These are phyloP conservation scores for Tricholoma furcatifolium DNA, from an alignment of 768 basidiomycete genomes.

Conservation along the genomic window DNA sequence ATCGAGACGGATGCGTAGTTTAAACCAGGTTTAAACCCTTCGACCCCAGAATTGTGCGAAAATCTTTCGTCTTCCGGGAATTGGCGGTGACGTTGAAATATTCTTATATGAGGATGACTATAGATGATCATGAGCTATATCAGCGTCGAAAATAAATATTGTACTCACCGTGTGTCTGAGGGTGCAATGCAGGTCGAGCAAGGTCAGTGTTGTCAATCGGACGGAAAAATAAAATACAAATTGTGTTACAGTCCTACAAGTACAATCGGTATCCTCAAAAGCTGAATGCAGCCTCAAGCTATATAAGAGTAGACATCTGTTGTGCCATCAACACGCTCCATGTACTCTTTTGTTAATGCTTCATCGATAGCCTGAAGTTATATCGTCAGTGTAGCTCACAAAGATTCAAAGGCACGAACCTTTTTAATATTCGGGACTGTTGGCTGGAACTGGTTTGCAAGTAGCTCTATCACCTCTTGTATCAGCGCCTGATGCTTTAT, in stretches of 20 bases:
- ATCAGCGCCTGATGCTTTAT: constrained; percentile 93
- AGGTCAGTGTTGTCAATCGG: too few relatives aligned
- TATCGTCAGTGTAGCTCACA: constrained; percentile 12
- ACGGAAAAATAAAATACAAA: too few relatives aligned
- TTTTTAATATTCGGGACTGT: constrained; percentile 98
- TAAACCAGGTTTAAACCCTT: neutral
- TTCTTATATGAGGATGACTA: neutral
- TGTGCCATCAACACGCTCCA: constrained; percentile 90
- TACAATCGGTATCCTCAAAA: constrained; percentile 7
- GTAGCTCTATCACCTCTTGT: constrained; percentile 87
- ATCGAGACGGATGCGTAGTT: neutral
- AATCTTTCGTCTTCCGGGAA: neutral
- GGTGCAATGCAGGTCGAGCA: too few relatives aligned
- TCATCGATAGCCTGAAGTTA: constrained; percentile 79
- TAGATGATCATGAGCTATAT: too few relatives aligned
- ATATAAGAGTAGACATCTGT: constrained; percentile 86
- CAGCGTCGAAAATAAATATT: too few relatives aligned
- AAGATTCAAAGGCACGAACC: constrained; percentile 40
- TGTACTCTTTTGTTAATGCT: constrained; percentile 94
- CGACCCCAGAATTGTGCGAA: constrained; percentile 2
- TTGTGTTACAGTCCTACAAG: constrained; percentile 25
- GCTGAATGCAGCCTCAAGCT: constrained; percentile 39
- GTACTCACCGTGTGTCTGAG: too few relatives aligned
- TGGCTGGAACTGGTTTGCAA: constrained; percentile 84
- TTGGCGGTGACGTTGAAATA: neutral